Base-by-base conservation (phyloP, 78 protist genomes). In the Goniomonas avonlea region DNA sequence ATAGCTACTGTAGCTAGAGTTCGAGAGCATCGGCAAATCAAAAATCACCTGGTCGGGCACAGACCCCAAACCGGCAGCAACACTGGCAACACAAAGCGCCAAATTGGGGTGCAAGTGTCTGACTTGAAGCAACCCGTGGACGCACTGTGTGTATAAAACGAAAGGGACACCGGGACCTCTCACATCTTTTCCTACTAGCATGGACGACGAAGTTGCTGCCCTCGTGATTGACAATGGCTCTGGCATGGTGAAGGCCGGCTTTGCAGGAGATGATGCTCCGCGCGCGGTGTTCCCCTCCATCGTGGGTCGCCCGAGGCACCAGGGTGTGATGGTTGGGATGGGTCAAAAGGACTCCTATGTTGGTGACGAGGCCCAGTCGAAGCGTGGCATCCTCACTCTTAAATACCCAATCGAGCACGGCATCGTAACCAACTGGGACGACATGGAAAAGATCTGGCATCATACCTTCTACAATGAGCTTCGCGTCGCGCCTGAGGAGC, bases 391-490 rank as follows among this genome's bases (percentile, higher is more conserved):
- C 74, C 87, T 89, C 55, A 83, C 87, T 39, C 86, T 88, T 27
- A 81, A 86, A 70, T 93, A 90, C 85, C 98, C 98, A 58, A 93
- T 96, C 43, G 96, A 93, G 85, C 96, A 94, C 93, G 99, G 99
- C 35, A 83, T 96, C 88, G 94, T 97, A 27, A 88, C 90, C 79
- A 90, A 94, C 91, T 96, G 99, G 99, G 99, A 92, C 78, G 95
- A 91, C 83, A 93, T 97, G 97, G 96, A 93, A 86, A 87, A 86
- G 89, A 74, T 96, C 61, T 95, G 98, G 98, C 91, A 89, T 73
- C 97, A 97, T 87, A 89, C 95, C 39, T 93, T 95, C 88, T 90
- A 86, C 84, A 92, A 89, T 80, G 96, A 92, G 84, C 90, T 97
- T 17, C 85, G 97, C 20, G 93, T 93, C 0, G 90, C 87, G n/a